These are phyloP conservation scores for Jackrogersella multiformis DNA, from an alignment of 495 filamentous ascomycete genomes.

Conservation along the genomic window DNA sequence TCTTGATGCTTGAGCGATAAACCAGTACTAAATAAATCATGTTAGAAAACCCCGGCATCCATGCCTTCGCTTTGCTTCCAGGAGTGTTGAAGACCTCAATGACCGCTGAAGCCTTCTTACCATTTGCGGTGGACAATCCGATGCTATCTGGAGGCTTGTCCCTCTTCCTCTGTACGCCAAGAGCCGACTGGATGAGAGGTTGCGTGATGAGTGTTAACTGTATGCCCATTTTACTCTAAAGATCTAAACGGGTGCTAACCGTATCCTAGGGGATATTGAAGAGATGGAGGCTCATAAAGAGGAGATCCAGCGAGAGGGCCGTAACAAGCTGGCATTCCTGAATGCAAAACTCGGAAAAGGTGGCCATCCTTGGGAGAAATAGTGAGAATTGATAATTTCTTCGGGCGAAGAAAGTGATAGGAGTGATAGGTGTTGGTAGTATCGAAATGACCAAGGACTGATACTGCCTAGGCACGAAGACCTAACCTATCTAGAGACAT, in stretches of 20 bases:
- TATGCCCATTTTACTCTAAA: neutral
- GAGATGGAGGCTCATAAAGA: slow-evolving; percentile 53
- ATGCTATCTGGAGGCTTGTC: slow-evolving; percentile 50
- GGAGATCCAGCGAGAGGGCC: slow-evolving; percentile 46
- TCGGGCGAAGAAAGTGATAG: neutral
- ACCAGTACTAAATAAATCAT: neutral
- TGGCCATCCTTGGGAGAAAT: slow-evolving; percentile 19
- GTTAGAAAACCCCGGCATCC: slow-evolving; percentile 35
- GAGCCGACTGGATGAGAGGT: slow-evolving; percentile 50
- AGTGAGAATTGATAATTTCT: neutral
- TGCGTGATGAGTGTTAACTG: slow-evolving; percentile 51
- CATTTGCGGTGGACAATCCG: slow-evolving; percentile 50
- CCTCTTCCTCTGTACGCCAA: slow-evolving; percentile 51
- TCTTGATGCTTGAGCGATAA: too few relatives aligned
- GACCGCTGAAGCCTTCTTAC: slow-evolving; percentile 31
- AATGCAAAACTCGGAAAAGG: slow-evolving; percentile 29
- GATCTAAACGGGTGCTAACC: neutral
- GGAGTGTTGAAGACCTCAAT: slow-evolving; percentile 52
- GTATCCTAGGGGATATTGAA: slow-evolving; percentile 47
- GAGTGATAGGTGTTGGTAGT: too few relatives aligned
- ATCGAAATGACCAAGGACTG: too few relatives aligned
- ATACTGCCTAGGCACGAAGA: too few relatives aligned
- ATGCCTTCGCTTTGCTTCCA: slow-evolving; percentile 51
- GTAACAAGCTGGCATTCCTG: slow-evolving; percentile 41
- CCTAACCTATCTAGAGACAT: too few relatives aligned